Conservation (phyloP, 148 eudicot genomes). For the Salicornia ramosissima region DNA sequence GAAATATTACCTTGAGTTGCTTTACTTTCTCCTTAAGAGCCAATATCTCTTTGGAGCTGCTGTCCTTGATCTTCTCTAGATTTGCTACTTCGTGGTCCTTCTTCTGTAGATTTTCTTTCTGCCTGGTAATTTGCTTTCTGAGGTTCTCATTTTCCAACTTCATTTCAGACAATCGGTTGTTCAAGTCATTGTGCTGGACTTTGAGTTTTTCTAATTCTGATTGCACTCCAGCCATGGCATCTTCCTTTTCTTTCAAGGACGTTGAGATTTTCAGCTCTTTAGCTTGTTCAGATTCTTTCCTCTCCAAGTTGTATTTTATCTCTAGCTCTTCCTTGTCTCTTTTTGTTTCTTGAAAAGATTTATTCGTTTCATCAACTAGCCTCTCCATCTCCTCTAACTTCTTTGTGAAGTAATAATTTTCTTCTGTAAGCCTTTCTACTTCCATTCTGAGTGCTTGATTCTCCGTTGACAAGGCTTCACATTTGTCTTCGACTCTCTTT, state of each 20-base stretch:
- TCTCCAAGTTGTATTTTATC: constrained; percentile 31
- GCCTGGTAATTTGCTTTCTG: constrained; percentile 46
- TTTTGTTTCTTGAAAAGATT: constrained; percentile 27
- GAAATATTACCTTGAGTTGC: constrained; percentile 38
- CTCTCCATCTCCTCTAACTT: constrained; percentile 33
- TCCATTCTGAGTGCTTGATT: constrained; percentile 41
- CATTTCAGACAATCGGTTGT: constrained; percentile 35
- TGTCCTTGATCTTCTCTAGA: constrained; percentile 35
- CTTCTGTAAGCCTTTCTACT: constrained; percentile 49
- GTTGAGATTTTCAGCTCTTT: constrained; percentile 29
- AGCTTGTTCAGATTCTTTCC: constrained; percentile 39
- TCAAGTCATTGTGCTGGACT: constrained; percentile 45
- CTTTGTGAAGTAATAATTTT: constrained; percentile 35
- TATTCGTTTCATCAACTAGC: constrained; percentile 32
- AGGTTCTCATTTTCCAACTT: constrained; percentile 58
- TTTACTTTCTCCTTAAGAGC: constrained; percentile 36
- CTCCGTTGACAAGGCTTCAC: constrained; percentile 36
- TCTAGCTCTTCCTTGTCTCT: constrained; percentile 45
- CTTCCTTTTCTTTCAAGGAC: constrained; percentile 43
- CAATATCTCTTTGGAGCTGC: constrained; percentile 29
- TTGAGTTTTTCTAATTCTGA: constrained; percentile 49
- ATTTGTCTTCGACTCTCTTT: constrained; percentile 31
- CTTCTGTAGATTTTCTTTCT: constrained; percentile 43
- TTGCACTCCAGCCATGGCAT: constrained; percentile 36
- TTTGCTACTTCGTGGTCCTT: constrained; percentile 41